Percentiles rank a stretch among this genome's conserved stretches.
These are phyloP conservation scores for Chlorokybus atmophyticus DNA, from an alignment of 139 green algal species.

Conservation along the genomic window DNA sequence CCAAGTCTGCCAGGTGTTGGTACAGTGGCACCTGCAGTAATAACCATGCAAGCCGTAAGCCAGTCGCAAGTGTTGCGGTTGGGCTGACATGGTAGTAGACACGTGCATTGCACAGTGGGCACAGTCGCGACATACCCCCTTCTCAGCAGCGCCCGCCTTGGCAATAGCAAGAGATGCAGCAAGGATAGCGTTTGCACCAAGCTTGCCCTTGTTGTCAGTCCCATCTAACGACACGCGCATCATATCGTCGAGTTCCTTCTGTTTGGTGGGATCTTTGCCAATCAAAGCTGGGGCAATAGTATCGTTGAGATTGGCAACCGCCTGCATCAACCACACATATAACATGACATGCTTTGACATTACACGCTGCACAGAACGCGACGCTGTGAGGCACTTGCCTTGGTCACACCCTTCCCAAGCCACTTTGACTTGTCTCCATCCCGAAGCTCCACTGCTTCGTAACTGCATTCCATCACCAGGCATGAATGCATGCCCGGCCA, in stretches of 20 bases:
- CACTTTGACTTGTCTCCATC: conserved; percentile 60
- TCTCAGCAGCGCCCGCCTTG: conserved; percentile 89
- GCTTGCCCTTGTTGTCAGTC: conserved; percentile 91
- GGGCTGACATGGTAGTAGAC: too few species aligned
- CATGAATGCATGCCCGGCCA: neutral
- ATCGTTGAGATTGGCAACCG: conserved; percentile 90
- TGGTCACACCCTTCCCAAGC: conserved; percentile 83
- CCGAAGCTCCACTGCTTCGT: conserved; percentile 85
- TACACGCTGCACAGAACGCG: too few species aligned
- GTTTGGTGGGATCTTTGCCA: conserved; percentile 70
- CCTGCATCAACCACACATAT: conserved; percentile 5
- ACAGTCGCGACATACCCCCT: conserved; percentile 51
- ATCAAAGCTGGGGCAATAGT: conserved; percentile 80
- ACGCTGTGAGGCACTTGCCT: conserved; percentile 20
- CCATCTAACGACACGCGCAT: conserved; percentile 90
- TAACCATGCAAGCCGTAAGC: too few species aligned
- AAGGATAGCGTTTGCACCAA: conserved; percentile 97
- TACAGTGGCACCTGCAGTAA: conserved; percentile 84
- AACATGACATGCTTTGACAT: neutral
- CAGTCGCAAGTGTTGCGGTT: too few species aligned
- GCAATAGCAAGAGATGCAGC: conserved; percentile 87
- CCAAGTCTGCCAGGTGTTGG: conserved; percentile 44
- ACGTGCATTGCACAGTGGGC: too few species aligned
- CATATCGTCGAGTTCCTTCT: conserved; percentile 78
- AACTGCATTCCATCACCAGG: conserved; percentile 4